A percentile compares a stretch with the other conserved stretches of the same genome.
These are phyloP conservation scores for Letharia columbiana DNA, from an alignment of 495 filamentous ascomycete genomes.

Conservation along the genomic window DNA sequence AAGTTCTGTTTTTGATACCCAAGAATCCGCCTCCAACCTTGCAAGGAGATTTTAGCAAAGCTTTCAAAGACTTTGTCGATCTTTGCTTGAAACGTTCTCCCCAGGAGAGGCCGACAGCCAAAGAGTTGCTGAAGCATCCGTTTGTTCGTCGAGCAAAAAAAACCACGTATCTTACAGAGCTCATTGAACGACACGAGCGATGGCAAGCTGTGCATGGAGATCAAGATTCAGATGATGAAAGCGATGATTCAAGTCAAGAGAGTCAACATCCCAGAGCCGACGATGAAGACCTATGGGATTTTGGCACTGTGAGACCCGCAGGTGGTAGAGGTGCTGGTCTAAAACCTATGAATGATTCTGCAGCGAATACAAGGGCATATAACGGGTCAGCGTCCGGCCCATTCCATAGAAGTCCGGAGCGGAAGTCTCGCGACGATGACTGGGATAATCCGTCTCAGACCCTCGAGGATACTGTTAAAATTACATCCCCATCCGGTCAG, in stretches of 20 bases:
- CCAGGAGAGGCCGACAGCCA: constrained; percentile 75
- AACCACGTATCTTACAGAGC: constrained; percentile 80
- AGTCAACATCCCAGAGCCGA: constrained; percentile 29
- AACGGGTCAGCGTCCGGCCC: background rate
- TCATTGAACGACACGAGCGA: constrained; percentile 82
- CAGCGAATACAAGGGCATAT: constrained; percentile 52
- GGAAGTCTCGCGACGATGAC: background rate
- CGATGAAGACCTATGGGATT: constrained; percentile 92
- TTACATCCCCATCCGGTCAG: constrained; percentile 27
- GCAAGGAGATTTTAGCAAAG: constrained; percentile 76
- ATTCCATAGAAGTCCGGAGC: constrained; percentile 22
- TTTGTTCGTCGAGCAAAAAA: constrained; percentile 87
- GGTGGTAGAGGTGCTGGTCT: constrained; percentile 48
- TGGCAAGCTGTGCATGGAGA: constrained; percentile 65
- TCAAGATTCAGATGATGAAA: constrained; percentile 47
- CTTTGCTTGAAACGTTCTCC: constrained; percentile 82
- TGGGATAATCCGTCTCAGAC: constrained; percentile 1
- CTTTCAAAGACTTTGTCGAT: constrained; percentile 93
- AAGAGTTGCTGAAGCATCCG: constrained; percentile 78
- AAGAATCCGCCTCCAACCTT: constrained; percentile 83
- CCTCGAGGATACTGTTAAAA: constrained; percentile 31
- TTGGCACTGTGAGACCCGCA: constrained; percentile 77
- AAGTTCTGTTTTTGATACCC: constrained; percentile 92
- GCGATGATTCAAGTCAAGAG: constrained; percentile 42
- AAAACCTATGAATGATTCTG: constrained; percentile 64